Evolutionary conservation across 1,284 basidiomycete species (phyloP).

Genomic region (Sporisorium iseilematis-ciliati): DNA sequence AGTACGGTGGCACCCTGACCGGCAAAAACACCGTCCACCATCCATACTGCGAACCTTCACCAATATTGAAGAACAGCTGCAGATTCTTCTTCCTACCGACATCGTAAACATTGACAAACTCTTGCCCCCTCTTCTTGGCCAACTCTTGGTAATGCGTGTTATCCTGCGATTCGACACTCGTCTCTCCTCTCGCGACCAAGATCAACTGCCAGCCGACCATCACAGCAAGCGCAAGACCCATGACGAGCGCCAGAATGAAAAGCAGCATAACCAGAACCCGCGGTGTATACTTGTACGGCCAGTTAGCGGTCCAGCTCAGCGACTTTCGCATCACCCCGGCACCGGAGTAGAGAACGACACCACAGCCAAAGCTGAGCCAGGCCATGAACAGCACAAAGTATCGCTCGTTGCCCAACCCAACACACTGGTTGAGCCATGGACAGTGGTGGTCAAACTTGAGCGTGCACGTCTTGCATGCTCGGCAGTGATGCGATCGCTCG

Average conservation of each 20-base stretch:
- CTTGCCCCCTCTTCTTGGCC: slow-evolving; percentile 76
- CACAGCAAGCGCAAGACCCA: slow-evolving; percentile 80
- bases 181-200: slow-evolving; percentile 83
- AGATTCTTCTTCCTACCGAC: slow-evolving; percentile 82
- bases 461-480: slow-evolving; percentile 90
- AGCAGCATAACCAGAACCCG: slow-evolving; percentile 76
- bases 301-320: slow-evolving; percentile 68
- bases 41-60: slow-evolving; percentile 73
- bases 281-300: slow-evolving; percentile 77
- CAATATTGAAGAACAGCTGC: slow-evolving; percentile 88
- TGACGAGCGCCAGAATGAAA: slow-evolving; percentile 78
- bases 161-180: slow-evolving; percentile 90
- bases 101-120: slow-evolving; percentile 91
- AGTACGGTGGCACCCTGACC: slow-evolving; percentile 81
- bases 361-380: slow-evolving; percentile 60
- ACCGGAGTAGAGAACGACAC: slow-evolving; percentile 49
- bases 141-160: slow-evolving; percentile 80
- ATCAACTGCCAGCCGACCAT: slow-evolving; percentile 86
- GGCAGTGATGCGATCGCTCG: slow-evolving; percentile 93
- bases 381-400: slow-evolving; percentile 96
- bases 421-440: slow-evolving; percentile 94
- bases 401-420: slow-evolving; percentile 93
- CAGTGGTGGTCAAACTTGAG: slow-evolving; percentile 78
- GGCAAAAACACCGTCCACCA: slow-evolving; percentile 84
- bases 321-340: slow-evolving; percentile 27